A percentile compares a stretch with the other conserved stretches of the same genome.
phyloP scores from a whole-genome alignment of 257 asterid genomes.

The Cinchona pubescens region DNA sequence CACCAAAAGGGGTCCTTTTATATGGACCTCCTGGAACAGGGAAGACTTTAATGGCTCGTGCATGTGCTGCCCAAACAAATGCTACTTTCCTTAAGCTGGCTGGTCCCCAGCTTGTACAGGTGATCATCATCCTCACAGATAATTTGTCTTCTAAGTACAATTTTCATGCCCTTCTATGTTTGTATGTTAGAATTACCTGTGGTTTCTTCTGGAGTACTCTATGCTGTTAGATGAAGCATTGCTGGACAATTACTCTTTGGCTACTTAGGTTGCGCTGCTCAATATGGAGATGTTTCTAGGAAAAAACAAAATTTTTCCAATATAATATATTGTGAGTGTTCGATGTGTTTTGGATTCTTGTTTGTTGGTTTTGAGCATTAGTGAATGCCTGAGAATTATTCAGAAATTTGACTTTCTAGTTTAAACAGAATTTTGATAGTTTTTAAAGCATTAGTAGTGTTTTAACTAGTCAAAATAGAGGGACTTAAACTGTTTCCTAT shows the following conservation, averaged over 20 bases:
- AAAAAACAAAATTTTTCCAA: not conserved
- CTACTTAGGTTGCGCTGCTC: not conserved
- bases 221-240: not conserved
- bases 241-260: no score
- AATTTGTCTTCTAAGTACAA: no score
- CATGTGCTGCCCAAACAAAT: constrained; percentile 97
- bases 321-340: not conserved
- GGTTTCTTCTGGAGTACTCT: not conserved
- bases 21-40: constrained; percentile 95
- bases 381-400: not conserved
- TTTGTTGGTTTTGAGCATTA: not conserved
- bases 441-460: not conserved
- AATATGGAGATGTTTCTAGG: not conserved
- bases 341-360: not conserved
- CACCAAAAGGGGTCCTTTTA: constrained; percentile 80
- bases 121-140: not conserved
- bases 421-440: no score
- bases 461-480: not conserved
- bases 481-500: no score
- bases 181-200: not conserved
- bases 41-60: constrained; percentile 88
- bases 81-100: constrained; percentile 93
- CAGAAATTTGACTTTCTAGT: not conserved
- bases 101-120: constrained; percentile 93
- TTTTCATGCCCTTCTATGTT: no score